Base-by-base conservation (phyloP, 1,284 basidiomycete species). In the Trichosporon ovoides region DNA sequence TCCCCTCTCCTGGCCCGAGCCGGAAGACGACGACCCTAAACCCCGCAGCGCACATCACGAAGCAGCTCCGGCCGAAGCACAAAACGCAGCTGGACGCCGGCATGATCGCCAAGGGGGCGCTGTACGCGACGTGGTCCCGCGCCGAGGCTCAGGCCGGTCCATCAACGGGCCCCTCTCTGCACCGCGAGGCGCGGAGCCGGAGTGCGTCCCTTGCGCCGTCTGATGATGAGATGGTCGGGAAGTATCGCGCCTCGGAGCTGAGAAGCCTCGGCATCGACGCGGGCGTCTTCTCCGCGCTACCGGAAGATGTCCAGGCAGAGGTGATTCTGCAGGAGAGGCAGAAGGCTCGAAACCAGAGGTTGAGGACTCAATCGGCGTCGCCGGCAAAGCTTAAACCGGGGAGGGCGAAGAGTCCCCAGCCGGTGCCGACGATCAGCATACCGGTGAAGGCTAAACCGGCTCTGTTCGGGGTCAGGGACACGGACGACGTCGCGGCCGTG, bases 221-320 rank as follows among this genome's bases (percentile, higher is more conserved):
- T 2, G 52, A 33, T 19, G 52, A 53, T 13, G 51, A 52, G 16
- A 53, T 34, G 57, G 56, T 71, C 10, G 65, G 65, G 6, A 64
- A 56, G 13, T 71, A 66, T 52, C 65, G 70, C 1, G 68, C 75
- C 24, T 77, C 74, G 3, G 84, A 89, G 64, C 78, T 92, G 19
- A 75, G 71, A 13, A 80, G 81, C 38, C 79, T 91, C 20, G 83
- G 82, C 13, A 83, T 91, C 5, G 89, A 91, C 71, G 82, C 77
- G 68, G 81, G 81, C 1, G 85, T 91, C 0, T 84, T 89, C 58
- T 79, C 83, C 19, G 86, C 85, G 1, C 79, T 93, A 18, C 89
- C 90, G 0, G 78, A 77, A 1, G 86, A 89, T 22, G 78, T 91
- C 19, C 83, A 84, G 33, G 77, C 81, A 58, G 90, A 92, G 68